phyloP scores from a whole-genome alignment of 306 rosid genomes.

The Hippophae gyantsensis region DNA sequence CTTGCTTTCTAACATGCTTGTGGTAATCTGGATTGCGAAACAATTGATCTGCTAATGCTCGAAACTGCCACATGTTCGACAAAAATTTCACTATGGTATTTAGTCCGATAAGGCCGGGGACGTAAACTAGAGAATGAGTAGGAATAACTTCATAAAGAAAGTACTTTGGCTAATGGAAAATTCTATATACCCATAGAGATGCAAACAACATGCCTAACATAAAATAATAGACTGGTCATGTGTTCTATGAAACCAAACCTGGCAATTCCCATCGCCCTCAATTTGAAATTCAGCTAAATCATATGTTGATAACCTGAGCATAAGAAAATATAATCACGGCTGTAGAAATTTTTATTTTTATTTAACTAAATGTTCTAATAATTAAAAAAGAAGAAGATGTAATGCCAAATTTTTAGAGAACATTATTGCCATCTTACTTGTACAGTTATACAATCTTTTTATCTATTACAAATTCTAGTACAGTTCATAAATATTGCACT shows the following conservation, averaged over 20 bases:
- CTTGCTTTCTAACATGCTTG: constrained; percentile 87
- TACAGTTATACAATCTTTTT: too few species aligned
- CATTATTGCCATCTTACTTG: too few species aligned
- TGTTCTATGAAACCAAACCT: constrained; percentile 36
- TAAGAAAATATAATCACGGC: constrained; percentile 2
- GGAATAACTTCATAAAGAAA: constrained; percentile 11
- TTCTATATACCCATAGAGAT: neutral
- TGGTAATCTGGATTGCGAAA: constrained; percentile 74
- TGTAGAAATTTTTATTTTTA: neutral
- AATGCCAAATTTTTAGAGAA: neutral
- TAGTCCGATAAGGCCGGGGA: constrained; percentile 1
- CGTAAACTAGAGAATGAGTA: constrained; percentile 2
- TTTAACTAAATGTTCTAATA: too few species aligned
- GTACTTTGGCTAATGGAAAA: neutral
- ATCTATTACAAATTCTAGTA: too few species aligned
- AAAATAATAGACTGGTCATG: neutral
- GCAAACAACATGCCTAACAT: neutral
- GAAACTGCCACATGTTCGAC: constrained; percentile 53
- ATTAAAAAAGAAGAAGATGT: neutral
- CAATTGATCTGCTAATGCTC: constrained; percentile 95
- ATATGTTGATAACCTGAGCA: constrained; percentile 67
- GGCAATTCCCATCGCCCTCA: constrained; percentile 99
- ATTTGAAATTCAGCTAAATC: constrained; percentile 80
- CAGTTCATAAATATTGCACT: too few species aligned
- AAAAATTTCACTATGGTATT: constrained; percentile 18